These are phyloP conservation scores for Globisporangium heterothallicum DNA, from an alignment of 352 stramenopile species.

Conservation along the genomic window DNA sequence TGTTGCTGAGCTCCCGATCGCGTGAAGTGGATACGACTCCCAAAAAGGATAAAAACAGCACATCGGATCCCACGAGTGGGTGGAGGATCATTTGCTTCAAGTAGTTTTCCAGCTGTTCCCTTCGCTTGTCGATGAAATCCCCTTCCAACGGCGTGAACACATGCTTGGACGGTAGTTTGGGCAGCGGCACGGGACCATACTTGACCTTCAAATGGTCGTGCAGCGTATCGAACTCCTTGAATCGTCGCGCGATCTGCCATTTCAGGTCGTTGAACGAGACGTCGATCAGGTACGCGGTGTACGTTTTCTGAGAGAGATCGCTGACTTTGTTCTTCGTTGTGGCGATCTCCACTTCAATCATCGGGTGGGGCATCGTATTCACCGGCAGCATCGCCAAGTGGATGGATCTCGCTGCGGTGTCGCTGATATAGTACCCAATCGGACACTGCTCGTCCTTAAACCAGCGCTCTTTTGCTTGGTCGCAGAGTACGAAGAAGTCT, in stretches of 20 bases:
- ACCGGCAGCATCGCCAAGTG: conserved; percentile 28
- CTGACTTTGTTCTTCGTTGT: conserved; percentile 75
- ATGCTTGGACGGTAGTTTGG: conserved; percentile 53
- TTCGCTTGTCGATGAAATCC: conserved; percentile 53
- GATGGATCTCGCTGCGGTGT: conserved; percentile 11
- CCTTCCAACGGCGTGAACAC: conserved; percentile 64
- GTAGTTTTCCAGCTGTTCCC: conserved; percentile 66
- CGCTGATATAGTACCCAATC: conserved; percentile 37
- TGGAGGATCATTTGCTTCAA: conserved; percentile 44
- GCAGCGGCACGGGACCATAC: conserved; percentile 27
- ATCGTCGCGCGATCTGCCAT: conserved; percentile 65
- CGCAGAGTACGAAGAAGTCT: conserved; percentile 46
- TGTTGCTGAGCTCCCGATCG: conserved; percentile 55
- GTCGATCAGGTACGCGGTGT: conserved; percentile 68
- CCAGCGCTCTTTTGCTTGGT: conserved; percentile 34
- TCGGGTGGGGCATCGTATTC: conserved; percentile 60
- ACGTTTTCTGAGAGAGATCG: conserved; percentile 65
- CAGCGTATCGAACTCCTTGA: conserved; percentile 57
- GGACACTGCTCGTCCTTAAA: conserved; percentile 46
- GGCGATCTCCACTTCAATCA: conserved; percentile 49
- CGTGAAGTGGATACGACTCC: conserved; percentile 65
- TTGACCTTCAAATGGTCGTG: conserved; percentile 32
- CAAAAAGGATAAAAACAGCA: conserved; percentile 72
- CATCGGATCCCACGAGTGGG: conserved; percentile 42
- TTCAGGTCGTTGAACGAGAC: conserved; percentile 62